Evolutionary conservation across 1,284 basidiomycete genomes (phyloP).

Genomic region (Sanguinoderma infundibulare): DNA sequence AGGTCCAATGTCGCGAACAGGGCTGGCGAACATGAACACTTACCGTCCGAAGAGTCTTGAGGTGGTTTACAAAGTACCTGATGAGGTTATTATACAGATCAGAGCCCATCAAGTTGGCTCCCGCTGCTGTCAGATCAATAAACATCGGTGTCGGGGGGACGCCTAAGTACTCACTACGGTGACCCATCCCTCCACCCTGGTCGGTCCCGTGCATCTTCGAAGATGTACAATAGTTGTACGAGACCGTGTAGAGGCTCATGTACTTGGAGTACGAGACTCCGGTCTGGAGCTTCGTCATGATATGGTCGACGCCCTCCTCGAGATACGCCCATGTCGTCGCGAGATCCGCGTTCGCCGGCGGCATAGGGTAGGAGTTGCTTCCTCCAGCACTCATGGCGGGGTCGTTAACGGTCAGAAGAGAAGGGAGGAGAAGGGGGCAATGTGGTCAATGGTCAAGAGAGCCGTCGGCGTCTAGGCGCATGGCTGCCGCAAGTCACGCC

Average conservation of each 20-base stretch:
- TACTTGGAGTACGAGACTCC: constrained; percentile 94
- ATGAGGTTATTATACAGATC: constrained; percentile 93
- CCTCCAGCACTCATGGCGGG: constrained; percentile 30
- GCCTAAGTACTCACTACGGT: constrained; percentile 57
- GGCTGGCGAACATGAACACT: constrained; percentile 37
- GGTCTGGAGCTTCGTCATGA: constrained; percentile 88
- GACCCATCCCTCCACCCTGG: constrained; percentile 46
- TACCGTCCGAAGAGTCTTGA: constrained; percentile 69
- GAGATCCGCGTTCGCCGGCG: constrained; percentile 70
- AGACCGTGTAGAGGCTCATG: constrained; percentile 91
- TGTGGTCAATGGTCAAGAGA: constrained; percentile 25
- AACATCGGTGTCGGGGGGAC: constrained; percentile 14
- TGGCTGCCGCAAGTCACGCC: constrained; percentile 19
- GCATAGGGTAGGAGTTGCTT: constrained; percentile 48
- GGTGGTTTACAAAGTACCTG: constrained; percentile 83
- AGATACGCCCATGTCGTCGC: constrained; percentile 91
- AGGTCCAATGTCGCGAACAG: constrained; percentile 12
- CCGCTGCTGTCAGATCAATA: constrained; percentile 54
- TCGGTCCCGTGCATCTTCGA: constrained; percentile 81
- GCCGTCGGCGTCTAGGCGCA: constrained; percentile 20
- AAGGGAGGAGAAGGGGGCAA: constrained; percentile 8
- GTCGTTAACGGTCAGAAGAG: constrained; percentile 4
- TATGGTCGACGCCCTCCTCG: constrained; percentile 89
- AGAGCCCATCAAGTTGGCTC: constrained; percentile 94
- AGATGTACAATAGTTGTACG: constrained; percentile 96